A percentile compares a stretch with the other conserved stretches of the same genome.
Conservation (phyloP, 2,329 filamentous ascomycete species). For the Elsinoe ampelina region DNA sequence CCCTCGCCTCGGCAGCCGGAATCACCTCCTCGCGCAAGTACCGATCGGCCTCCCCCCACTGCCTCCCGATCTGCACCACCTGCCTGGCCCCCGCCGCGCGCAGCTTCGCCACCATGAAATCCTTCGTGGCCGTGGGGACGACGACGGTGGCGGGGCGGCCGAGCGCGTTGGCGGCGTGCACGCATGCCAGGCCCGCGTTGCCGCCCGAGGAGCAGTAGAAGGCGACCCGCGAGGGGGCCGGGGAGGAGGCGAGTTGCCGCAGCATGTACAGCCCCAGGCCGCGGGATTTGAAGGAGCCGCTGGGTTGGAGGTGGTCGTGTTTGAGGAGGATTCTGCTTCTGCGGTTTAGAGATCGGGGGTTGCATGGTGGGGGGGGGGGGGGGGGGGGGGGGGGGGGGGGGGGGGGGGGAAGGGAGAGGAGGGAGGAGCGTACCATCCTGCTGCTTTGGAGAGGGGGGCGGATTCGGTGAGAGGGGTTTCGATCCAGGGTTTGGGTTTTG, state of each 20-base stretch:
- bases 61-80: conserved; percentile 59
- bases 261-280: conserved; percentile 66
- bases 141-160: conserved; percentile 63
- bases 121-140: conserved; percentile 56
- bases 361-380: neutral
- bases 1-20: conserved; percentile 28
- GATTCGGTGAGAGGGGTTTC: conserved; percentile 64
- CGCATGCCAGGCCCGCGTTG: conserved; percentile 76
- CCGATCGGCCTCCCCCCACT: conserved; percentile 60
- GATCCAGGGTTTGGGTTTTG: conserved; percentile 48
- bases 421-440: conserved; percentile 54
- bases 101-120: conserved; percentile 64
- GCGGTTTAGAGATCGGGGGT: conserved; percentile 28
- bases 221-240: conserved; percentile 39
- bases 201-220: conserved; percentile 77
- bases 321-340: conserved; percentile 71
- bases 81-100: conserved; percentile 54
- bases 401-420: no score
- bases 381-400: conserved; percentile 4
- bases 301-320: conserved; percentile 75
- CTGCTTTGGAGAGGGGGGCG: conserved; percentile 54
- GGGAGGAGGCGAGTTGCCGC: conserved; percentile 34
- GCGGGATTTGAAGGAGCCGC: conserved; percentile 69
- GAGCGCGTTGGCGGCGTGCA: conserved; percentile 59
- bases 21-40: conserved; percentile 54